Base-by-base conservation (phyloP, 257 asterid genomes). In the Henckelia pumila region DNA sequence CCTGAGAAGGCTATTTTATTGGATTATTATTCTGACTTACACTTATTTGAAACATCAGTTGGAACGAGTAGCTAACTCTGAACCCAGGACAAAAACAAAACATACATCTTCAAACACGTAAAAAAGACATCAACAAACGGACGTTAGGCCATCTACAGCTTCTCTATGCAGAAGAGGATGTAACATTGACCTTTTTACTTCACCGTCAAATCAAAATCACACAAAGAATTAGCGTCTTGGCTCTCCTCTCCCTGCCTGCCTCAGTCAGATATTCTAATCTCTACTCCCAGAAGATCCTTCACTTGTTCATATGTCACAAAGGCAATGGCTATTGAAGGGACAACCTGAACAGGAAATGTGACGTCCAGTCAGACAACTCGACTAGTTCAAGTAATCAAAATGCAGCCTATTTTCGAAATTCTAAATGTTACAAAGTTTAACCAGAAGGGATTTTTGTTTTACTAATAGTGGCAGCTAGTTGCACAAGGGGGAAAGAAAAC, bases 291-390 rank as follows among this genome's bases (percentile, higher is more conserved):
- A 28, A 84, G 69, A 66, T 82, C 91, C 74, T 87, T 89, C 77
- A 85, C 91, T 75, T 80, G 91, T 77, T 89, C 96, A 47, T 87
- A 87, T 0, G 94, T 75, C 89, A 89, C 96, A 63, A 89, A 89
- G 47, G 96, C 96, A 82, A 89, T 89, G 26, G 96, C 91, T 75
- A 89, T 89, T 7, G 96, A 89, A 5, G 95, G 96, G 52, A 89
- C 96, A 63, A 87, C 95, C 96, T 89, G 83, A 72, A 77, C 47
- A 64, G 52, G 66, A 35, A 30, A 13, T 28, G 17, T 5, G 24
- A 30, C 50, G 16, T 21, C 50, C n/a, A 13, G 50, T 40, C 11
- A 40, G n/a, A 40, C 50, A 40, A n/a, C n/a, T n/a, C n/a, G n/a
- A n/a, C n/a, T n/a, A n/a, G n/a, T 40, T 40, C 50, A 40, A 11